Conservation (phyloP, 306 rosid genomes). For the Oemleria cerasiformis region DNA sequence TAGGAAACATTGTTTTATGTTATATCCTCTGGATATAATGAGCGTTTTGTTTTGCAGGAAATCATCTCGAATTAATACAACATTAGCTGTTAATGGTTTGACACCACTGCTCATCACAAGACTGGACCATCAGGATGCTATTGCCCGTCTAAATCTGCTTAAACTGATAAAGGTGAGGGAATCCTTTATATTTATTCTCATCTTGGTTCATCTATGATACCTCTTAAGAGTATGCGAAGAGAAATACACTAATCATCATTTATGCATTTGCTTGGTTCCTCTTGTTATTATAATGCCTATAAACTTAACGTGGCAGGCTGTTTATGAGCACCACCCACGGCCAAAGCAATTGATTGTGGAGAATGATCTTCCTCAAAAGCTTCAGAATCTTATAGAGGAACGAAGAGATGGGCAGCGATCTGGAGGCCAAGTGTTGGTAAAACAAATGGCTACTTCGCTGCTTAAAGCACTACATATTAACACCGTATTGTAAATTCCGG, state of each 20-base stretch:
- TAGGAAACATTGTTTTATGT: too few relatives aligned
- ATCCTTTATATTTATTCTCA: not conserved
- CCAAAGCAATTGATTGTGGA: conserved; percentile 98
- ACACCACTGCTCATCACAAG: conserved; percentile 92
- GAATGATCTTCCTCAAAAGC: conserved; percentile 93
- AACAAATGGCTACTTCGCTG: conserved; percentile 97
- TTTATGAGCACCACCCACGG: conserved; percentile 96
- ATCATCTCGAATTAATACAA: conserved; percentile 93
- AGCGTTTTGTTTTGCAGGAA: conserved; percentile 53
- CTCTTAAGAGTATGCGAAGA: not conserved
- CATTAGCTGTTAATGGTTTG: conserved; percentile 91
- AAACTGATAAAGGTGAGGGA: conserved; percentile 80
- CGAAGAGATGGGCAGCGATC: conserved; percentile 89
- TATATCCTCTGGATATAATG: not conserved
- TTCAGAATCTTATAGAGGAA: conserved; percentile 89
- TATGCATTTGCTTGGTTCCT: not conserved
- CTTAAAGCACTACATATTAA: conserved; percentile 96
- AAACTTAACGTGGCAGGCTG: conserved; percentile 57
- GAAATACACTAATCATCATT: not conserved
- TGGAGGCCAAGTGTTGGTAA: conserved; percentile 89
- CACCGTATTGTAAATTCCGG: conserved; percentile 71
- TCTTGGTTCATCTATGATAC: not conserved
- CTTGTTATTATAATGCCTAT: not conserved
- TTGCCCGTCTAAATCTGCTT: conserved; percentile 97
- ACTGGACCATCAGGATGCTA: conserved; percentile 97